Base-by-base conservation (phyloP, 306 rosid genomes). In the Cicer chorassanicum region DNA sequence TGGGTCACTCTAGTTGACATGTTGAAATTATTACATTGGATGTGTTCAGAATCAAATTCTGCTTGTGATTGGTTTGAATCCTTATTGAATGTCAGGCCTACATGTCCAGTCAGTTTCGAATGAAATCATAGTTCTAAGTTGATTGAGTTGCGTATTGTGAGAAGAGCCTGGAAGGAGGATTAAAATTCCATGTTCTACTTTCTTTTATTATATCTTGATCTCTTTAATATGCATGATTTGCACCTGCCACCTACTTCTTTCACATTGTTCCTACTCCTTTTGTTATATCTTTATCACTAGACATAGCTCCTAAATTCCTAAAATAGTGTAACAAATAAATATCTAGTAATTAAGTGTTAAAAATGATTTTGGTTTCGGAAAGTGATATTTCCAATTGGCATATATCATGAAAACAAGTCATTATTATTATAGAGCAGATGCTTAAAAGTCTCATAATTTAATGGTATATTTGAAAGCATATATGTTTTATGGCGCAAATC, bases 211-310 rank as follows among this genome's bases (percentile, higher is more conserved):
- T 29, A 29, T 29, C 36, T 29, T 29, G 34, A 29, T 29, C 36
- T 29, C 36, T 29, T 29, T 29, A 29, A 4, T 29, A 29, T 29
- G 36, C 36, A 29, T 29, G 36, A 29, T 29, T 29, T 29, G 36
- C 36, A 29, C 36, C 36, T 29, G 36, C 36, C 36, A 29, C 36
- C 36, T 29, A 29, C 36, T 29, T 4, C 36, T 29, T 29, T 29
- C 36, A 29, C 36, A 29, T 29, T 29, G 36, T 29, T 29, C 5
- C 36, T 29, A 29, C 5, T 3, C 5, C 36, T 29, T 29, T 29
- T 29, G 36, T 29, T 64, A 72, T 64, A 34, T 53, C 62, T 53
- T n/a, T n/a, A 42, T 19, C 50, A 55, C 50, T 53, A 43, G 36
- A 29, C 18, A n/a, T 10, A 11, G 19, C 36, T 29, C 36, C 36